These are phyloP conservation scores for Nematodospora valgi DNA, from an alignment of 805 yeast species.

Conservation along the genomic window DNA sequence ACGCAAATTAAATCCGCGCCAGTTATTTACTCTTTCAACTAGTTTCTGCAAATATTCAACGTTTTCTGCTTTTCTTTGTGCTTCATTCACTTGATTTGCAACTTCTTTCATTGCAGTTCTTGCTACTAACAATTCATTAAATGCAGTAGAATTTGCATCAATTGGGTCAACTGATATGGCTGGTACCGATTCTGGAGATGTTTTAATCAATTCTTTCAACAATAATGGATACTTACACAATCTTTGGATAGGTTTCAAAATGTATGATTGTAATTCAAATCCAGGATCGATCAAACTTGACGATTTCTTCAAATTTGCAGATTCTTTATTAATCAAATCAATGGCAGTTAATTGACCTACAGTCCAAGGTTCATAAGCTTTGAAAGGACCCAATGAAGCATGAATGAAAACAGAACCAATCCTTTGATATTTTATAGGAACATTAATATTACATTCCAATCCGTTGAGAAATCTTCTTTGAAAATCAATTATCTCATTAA, in stretches of 20 bases:
- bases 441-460: conserved; percentile 78
- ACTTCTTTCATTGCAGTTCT: conserved; percentile 74
- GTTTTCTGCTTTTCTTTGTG: conserved; percentile 89
- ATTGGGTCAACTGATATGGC: conserved; percentile 5
- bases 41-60: conserved; percentile 65
- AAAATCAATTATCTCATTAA: conserved; percentile 80
- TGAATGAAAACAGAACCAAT: conserved; percentile 86
- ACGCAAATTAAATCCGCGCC: conserved; percentile 83
- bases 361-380: conserved; percentile 92
- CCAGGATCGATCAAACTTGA: conserved; percentile 71
- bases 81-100: conserved; percentile 86
- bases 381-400: conserved; percentile 76
- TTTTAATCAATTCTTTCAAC: conserved; percentile 70
- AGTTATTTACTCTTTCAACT: conserved; percentile 73
- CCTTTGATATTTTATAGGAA: conserved; percentile 72
- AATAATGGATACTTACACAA: conserved; percentile 92
- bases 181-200: conserved; percentile 44
- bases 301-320: conserved; percentile 50
- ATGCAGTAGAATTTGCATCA: conserved; percentile 22
- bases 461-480: conserved; percentile 89
- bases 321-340: conserved; percentile 68
- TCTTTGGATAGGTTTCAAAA: conserved; percentile 93
- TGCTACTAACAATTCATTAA: conserved; percentile 69
- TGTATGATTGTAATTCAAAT: conserved; percentile 82
- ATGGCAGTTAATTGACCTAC: conserved; percentile 85